Evolutionary conservation across 2,329 filamentous ascomycete species (phyloP), one percentile per base, ranked within the genome.

Genomic region (Aspergillus viridinutans): DNA sequence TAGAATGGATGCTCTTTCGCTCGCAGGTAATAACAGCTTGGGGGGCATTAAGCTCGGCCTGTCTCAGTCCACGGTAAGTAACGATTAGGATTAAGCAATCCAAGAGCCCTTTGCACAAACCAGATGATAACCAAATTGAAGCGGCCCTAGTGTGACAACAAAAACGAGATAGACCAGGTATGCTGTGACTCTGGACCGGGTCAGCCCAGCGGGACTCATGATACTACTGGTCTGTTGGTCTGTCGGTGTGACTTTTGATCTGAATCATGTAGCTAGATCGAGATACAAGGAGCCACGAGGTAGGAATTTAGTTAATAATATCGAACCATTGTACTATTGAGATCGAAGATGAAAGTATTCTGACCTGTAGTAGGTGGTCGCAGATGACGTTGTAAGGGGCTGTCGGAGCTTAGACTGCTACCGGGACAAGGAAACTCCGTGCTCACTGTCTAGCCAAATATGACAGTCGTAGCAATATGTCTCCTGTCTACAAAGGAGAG

Each of bases 21-120:
- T 85, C 85, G 78, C 94, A 97, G 56, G 90, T 95, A 67, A 99
- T 89, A 68, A 95, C 90, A 80, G 92, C 88, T 81, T 97, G 88
- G 8, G 94, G 94, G 8, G 93, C 91, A 73, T 99, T 99, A 61
- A 99, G 84, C 74, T 97, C 94, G 65, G 92, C 90, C 92, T 93
- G 67, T 48, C 43, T 48, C 51, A 32, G 61, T 12, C 38, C 23
- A 58, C 53, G 5, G 29, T 58, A 58, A 64, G 21, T 54, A 53
- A 40, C 23, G 26, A 17, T 21, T 4, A n/a, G 25, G 32, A 8
- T 48, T 26, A 51, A n/a, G 53, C 29, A 20, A 35, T 4, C 21
- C 29, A 23, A 10, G n/a, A 55, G 9, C 14, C 6, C 43, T 29
- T 17, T 40, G 48, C 29, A 68, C 78, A 69, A 82, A 94, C 92